Evolutionary conservation across 805 yeast species (phyloP).

Genomic region (Yarrowia alimentaria): DNA sequence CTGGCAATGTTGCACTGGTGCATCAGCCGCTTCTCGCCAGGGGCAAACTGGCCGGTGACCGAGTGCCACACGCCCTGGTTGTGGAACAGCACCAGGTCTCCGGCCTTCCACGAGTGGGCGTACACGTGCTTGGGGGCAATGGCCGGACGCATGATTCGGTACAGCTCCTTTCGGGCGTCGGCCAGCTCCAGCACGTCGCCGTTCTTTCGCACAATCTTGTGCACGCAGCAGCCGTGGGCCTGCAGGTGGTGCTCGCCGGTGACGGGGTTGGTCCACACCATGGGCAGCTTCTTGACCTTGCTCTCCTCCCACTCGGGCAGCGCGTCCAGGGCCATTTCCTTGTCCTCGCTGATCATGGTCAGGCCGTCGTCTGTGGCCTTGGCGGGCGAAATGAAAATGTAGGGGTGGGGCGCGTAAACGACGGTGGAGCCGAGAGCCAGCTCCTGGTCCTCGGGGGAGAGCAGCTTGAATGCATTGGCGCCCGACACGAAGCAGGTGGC

Average conservation of each 20-base stretch:
- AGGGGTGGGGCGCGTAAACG: slow-evolving; percentile 90
- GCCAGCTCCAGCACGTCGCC: slow-evolving; percentile 64
- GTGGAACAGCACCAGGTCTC: slow-evolving; percentile 82
- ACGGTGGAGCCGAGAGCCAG: slow-evolving; percentile 76
- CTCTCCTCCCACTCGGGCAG: slow-evolving; percentile 81
- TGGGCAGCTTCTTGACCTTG: slow-evolving; percentile 73
- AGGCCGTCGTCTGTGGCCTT: slow-evolving; percentile 82
- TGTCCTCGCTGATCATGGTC: slow-evolving; percentile 78
- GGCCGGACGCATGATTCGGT: slow-evolving; percentile 80
- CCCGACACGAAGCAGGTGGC: slow-evolving; percentile 90
- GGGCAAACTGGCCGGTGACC: slow-evolving; percentile 83
- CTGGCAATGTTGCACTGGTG: slow-evolving; percentile 92
- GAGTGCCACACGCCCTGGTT: slow-evolving; percentile 91
- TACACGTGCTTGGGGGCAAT: slow-evolving; percentile 70
- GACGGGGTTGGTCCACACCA: slow-evolving; percentile 91
- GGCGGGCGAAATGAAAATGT: slow-evolving; percentile 77
- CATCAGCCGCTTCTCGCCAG: slow-evolving; percentile 79
- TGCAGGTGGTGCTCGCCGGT: slow-evolving; percentile 81
- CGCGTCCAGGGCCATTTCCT: slow-evolving; percentile 62
- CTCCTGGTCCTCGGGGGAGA: slow-evolving; percentile 68
- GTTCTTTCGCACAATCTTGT: slow-evolving; percentile 54
- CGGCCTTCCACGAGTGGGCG: slow-evolving; percentile 79
- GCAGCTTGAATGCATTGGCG: slow-evolving; percentile 66
- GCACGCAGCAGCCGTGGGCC: slow-evolving; percentile 84
- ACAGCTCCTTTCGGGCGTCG: slow-evolving; percentile 71